Evolutionary conservation across 441 rosid species (phyloP), one percentile per base, ranked within the genome.

Genomic region (Syzygium malaccense): DNA sequence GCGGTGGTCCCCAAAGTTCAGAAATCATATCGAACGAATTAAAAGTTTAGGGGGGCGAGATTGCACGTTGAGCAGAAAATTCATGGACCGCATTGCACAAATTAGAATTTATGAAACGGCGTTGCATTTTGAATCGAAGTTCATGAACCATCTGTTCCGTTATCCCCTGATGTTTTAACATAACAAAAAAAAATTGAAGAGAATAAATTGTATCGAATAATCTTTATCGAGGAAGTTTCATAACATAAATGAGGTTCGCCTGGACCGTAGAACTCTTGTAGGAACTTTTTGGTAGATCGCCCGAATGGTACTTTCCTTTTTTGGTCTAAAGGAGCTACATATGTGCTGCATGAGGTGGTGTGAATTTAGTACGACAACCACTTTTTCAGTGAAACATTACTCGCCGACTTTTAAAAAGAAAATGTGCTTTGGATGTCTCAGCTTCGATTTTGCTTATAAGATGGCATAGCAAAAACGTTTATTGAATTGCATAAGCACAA

Each of bases 31-130:
- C 1, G 15, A 33, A 19, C 3, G 6, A 33, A 33, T 68, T 33
- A 33, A 10, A 23, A 68, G 5, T 18, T 4, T 33, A 18, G 0
- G 3, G 0, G 3, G 4, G 25, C 1, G 0, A 33, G 0, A 33
- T 19, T 19, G 2, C 28, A 33, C 12, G 1, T 1, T 37, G 8
- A 0, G 0, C 3, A 28, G 8, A 20, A 68, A 68, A 0, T 9
- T 32, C 13, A 9, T 5, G 26, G 3, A 33, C 5, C 6, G 11
- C 8, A 64, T 15, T 64, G 1, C 6, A 64, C 14, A 30, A 30
- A 30, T 64, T 30, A 64, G 5, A 71, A 33, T 0, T 37, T 68
- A 5, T 10, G 0, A 5, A 4, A 11, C 0, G 15, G 1, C 3
- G 11, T 11, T 37, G 28, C 15, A 20, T 2, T 10, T 10, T 19